phyloP scores from a whole-genome alignment of 768 basidiomycete species.

The Lactarius akahatsu region DNA sequence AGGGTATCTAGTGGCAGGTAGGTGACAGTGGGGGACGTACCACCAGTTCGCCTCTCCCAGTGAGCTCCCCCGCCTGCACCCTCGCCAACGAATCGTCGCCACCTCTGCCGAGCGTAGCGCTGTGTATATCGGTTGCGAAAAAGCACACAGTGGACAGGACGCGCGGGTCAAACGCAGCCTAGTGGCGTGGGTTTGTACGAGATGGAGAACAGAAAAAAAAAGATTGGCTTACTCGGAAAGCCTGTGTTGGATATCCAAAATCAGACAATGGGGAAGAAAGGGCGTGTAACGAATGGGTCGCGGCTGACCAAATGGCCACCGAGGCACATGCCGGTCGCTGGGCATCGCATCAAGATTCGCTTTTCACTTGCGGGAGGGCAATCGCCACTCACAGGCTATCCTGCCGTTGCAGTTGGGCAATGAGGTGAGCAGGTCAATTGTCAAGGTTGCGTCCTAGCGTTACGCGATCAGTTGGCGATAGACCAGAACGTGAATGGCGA shows the following conservation, averaged over 20 bases:
- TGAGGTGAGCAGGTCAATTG: conserved; percentile 71
- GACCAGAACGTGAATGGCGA: conserved; percentile 1
- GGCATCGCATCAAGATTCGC: conserved; percentile 9
- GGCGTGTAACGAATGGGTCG: conserved; percentile 13
- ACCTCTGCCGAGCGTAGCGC: conserved; percentile 77
- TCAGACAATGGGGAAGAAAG: conserved; percentile 38
- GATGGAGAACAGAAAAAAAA: neutral
- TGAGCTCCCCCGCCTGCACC: conserved; percentile 73
- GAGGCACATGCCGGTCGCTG: conserved; percentile 89
- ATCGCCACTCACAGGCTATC: conserved; percentile 62
- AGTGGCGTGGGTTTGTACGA: neutral
- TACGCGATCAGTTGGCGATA: neutral
- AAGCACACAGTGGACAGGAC: conserved; percentile 86
- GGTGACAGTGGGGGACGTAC: conserved; percentile 44
- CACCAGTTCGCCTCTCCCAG: conserved; percentile 78
- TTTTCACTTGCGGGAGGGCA: neutral
- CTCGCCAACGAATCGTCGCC: conserved; percentile 73
- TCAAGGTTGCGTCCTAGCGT: conserved; percentile 68
- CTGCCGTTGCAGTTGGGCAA: conserved; percentile 87
- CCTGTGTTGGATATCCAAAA: conserved; percentile 34
- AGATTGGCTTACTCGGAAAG: conserved; percentile 46
- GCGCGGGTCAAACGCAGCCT: conserved; percentile 89
- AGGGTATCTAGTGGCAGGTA: neutral
- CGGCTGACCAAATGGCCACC: conserved; percentile 74
- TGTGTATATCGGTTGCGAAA: conserved; percentile 94